Percentiles rank a stretch among this genome's conserved stretches.
phyloP scores from a whole-genome alignment of 2,329 filamentous ascomycete species.

The Clonostachys rhizophaga region DNA sequence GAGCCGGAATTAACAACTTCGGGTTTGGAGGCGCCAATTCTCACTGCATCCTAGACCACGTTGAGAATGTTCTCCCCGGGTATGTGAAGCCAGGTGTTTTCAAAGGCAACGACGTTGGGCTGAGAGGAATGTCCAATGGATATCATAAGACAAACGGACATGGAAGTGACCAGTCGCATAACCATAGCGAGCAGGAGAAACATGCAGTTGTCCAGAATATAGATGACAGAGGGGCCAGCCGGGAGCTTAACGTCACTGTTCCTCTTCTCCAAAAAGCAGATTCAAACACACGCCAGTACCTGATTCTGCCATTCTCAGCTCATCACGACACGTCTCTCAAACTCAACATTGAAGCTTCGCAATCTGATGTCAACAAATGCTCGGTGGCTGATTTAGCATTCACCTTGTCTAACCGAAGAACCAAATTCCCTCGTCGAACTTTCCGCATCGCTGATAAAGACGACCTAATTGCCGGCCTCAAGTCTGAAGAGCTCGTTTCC shows the following conservation, averaged over 20 bases:
- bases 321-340: conserved; percentile 10
- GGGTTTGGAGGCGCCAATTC: conserved; percentile 37
- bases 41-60: conserved; percentile 26
- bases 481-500: not conserved
- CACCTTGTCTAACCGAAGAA: conserved; percentile 8
- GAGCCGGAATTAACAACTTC: conserved; percentile 22
- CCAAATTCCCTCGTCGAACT: conserved; percentile 4
- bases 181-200: not conserved
- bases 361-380: conserved; percentile 1
- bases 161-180: not conserved
- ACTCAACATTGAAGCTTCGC: conserved; percentile 7
- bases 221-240: not conserved
- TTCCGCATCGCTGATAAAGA: conserved; percentile 3
- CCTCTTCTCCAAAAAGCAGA: not conserved
- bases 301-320: conserved; percentile 14
- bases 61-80: not conserved
- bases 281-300: conserved; percentile 7
- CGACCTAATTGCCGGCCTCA: not conserved
- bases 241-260: not conserved
- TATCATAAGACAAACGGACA: not conserved
- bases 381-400: conserved; percentile 8
- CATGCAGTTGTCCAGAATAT: not conserved
- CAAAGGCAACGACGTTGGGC: not conserved
- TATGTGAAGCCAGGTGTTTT: not conserved
- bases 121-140: not conserved